Conservation (phyloP, 2,329 filamentous ascomycete genomes). For the Beauveria bassiana region DNA sequence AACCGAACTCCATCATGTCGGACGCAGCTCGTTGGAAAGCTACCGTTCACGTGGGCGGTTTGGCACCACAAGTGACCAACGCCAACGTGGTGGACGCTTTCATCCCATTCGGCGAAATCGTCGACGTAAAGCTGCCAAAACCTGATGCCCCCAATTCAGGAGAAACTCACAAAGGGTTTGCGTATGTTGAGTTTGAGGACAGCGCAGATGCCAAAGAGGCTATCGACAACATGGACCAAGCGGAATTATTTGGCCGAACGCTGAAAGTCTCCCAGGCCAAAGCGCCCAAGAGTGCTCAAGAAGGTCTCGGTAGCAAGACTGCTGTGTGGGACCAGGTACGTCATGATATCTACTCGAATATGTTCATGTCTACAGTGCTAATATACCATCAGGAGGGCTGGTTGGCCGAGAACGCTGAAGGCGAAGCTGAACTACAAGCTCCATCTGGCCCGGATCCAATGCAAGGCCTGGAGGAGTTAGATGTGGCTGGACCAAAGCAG, state of each 20-base stretch:
- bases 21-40: conserved; percentile 79
- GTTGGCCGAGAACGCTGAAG: conserved; percentile 78
- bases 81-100: conserved; percentile 82
- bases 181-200: conserved; percentile 91
- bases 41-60: conserved; percentile 86
- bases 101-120: conserved; percentile 92
- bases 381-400: conserved; percentile 68
- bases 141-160: conserved; percentile 72
- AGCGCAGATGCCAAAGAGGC: conserved; percentile 83
- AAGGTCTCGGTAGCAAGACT: conserved; percentile 85
- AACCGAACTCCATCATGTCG: conserved; percentile 49
- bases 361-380: background rate
- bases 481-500: conserved; percentile 85
- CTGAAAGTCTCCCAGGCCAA: conserved; percentile 92
- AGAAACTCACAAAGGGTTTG: conserved; percentile 83
- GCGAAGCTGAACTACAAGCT: conserved; percentile 62
- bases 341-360: conserved; percentile 14
- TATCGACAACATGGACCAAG: conserved; percentile 98
- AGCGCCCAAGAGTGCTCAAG: conserved; percentile 78
- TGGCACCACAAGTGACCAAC: conserved; percentile 69
- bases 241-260: conserved; percentile 85
- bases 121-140: conserved; percentile 84
- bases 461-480: conserved; percentile 88
- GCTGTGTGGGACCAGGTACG: conserved; percentile 95
- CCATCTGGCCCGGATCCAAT: conserved; percentile 71